Conservation (phyloP, 2,329 filamentous ascomycete genomes). For the Aspergillus novofumigatus region DNA sequence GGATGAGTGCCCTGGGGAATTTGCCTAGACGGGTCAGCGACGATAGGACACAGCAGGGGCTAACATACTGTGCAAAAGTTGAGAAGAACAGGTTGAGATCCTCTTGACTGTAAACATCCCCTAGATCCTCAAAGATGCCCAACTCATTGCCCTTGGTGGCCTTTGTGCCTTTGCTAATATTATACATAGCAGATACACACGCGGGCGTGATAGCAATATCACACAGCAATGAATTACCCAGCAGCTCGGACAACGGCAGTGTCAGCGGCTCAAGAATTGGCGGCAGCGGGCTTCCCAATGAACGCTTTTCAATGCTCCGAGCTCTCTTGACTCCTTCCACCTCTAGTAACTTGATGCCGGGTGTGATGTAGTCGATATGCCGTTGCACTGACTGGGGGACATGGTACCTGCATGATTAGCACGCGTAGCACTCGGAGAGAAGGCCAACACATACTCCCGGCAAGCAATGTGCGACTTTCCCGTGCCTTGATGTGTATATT, state of each 20-base stretch:
- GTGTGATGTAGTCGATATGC: conserved; percentile 56
- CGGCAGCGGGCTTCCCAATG: conserved; percentile 15
- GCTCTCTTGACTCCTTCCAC: neutral
- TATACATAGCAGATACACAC: conserved; percentile 44
- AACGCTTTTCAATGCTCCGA: conserved; percentile 18
- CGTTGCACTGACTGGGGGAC: conserved; percentile 45
- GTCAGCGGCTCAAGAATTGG: conserved; percentile 25
- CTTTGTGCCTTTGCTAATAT: conserved; percentile 36
- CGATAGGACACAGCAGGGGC: neutral
- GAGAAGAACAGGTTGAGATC: conserved; percentile 43
- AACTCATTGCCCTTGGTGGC: conserved; percentile 42
- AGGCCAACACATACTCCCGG: conserved; percentile 32
- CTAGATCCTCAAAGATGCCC: conserved; percentile 44
- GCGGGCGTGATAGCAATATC: conserved; percentile 35
- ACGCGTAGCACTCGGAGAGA: neutral
- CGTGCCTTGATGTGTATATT: conserved; percentile 44
- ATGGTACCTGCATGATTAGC: conserved; percentile 38
- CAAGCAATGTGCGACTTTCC: conserved; percentile 28
- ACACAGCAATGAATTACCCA: conserved; percentile 22
- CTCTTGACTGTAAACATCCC: conserved; percentile 44
- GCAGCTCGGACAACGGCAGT: conserved; percentile 16
- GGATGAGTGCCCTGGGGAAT: conserved; percentile 41
- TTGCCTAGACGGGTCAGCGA: conserved; percentile 17
- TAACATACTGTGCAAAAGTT: conserved; percentile 26
- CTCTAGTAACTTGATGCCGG: conserved; percentile 16